Evolutionary conservation across 2,329 filamentous ascomycete genomes (phyloP).

Genomic region (Aspergillus fijiensis): DNA sequence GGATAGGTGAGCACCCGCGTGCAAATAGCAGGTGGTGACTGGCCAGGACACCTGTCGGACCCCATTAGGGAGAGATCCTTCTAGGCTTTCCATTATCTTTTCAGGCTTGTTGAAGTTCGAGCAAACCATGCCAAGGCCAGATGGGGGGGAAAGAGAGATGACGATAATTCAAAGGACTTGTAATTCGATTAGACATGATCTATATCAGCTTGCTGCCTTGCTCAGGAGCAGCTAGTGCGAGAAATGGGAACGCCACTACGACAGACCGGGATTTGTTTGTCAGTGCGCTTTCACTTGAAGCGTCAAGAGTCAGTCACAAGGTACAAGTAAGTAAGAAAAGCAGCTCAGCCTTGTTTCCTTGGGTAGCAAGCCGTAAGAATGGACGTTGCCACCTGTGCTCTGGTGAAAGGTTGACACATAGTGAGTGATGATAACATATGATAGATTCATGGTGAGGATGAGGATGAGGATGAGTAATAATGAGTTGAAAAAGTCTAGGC

Average conservation of each 20-base stretch:
- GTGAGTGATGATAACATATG: too few relatives aligned
- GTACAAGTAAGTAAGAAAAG: not conserved
- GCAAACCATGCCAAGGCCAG: not conserved
- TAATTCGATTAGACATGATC: not conserved
- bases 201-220: not conserved
- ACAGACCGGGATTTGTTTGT: not conserved
- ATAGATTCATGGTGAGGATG: not conserved
- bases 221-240: not conserved
- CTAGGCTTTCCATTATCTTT: not conserved
- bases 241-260: not conserved
- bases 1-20: not conserved
- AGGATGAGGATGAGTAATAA: not conserved
- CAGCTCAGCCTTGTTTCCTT: not conserved
- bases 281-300: not conserved
- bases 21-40: not conserved
- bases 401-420: not conserved
- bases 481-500: not conserved
- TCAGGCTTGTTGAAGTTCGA: not conserved
- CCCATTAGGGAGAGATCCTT: not conserved
- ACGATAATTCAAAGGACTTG: not conserved
- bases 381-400: not conserved
- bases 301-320: not conserved
- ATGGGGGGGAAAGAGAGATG: not conserved
- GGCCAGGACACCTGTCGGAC: not conserved
- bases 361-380: not conserved